Evolutionary conservation across 805 yeast species (phyloP).

Genomic region (Candida adriatica): DNA sequence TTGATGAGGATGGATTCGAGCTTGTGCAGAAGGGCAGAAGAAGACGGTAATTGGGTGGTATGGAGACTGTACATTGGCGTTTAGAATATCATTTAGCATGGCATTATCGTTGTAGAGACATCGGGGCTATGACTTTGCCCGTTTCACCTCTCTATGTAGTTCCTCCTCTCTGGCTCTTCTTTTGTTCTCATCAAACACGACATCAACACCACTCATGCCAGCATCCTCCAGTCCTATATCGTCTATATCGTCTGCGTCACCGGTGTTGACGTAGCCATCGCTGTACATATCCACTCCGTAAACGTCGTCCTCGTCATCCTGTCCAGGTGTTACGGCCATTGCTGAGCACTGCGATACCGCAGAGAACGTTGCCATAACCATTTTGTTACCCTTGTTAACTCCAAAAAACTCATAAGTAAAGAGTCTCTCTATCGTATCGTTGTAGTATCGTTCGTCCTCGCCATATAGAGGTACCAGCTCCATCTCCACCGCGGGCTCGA

Average conservation of each 20-base stretch:
- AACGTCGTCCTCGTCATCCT: conserved; percentile 3
- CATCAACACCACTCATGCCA: conserved; percentile 11
- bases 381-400: conserved; percentile 31
- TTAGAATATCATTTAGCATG: no score
- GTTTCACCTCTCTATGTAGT: neutral
- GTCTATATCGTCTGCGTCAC: conserved; percentile 19
- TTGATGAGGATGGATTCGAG: conserved; percentile 95
- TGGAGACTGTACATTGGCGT: no score
- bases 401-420: conserved; percentile 34
- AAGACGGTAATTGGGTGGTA: conserved; percentile 31
- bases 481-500: conserved; percentile 21
- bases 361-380: conserved; percentile 30
- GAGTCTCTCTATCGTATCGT: conserved; percentile 27
- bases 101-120: no score
- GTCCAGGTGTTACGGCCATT: conserved; percentile 4
- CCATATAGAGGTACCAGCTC: conserved; percentile 30
- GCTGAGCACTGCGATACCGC: conserved; percentile 29
- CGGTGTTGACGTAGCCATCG: conserved; percentile 13
- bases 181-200: conserved; percentile 10
- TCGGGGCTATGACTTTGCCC: neutral
- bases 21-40: conserved; percentile 72
- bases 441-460: conserved; percentile 30
- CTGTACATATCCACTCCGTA: conserved; percentile 1
- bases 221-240: conserved; percentile 6
- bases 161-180: conserved; percentile 16